These are phyloP conservation scores for Eleusine coracana DNA, from an alignment of 176 grass and related monocot genomes.

Conservation along the genomic window DNA sequence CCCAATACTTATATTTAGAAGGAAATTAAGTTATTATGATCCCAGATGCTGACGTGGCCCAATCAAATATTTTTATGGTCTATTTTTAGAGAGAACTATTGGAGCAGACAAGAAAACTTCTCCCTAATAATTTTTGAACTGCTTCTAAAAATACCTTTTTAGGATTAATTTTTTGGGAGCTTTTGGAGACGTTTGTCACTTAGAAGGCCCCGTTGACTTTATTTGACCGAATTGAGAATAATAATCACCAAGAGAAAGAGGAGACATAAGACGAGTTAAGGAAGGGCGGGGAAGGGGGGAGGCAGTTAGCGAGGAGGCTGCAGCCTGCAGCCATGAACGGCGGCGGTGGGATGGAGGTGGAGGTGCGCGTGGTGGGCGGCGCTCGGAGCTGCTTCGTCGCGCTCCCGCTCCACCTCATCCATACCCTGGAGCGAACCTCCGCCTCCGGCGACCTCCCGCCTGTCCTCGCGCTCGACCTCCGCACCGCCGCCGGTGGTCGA, in stretches of 20 bases:
- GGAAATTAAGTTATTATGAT: too few relatives aligned
- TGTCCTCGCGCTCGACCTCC: constrained; percentile 78
- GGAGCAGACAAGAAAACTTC: too few relatives aligned
- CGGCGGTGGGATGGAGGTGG: constrained; percentile 58
- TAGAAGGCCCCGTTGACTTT: neutral
- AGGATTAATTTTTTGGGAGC: too few relatives aligned
- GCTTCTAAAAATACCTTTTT: too few relatives aligned
- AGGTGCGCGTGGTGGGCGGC: constrained; percentile 66
- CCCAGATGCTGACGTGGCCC: too few relatives aligned
- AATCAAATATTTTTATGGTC: too few relatives aligned
- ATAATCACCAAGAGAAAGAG: neutral
- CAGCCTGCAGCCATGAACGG: constrained; percentile 32
- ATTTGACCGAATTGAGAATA: neutral
- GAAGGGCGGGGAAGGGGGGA: neutral
- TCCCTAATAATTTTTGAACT: too few relatives aligned
- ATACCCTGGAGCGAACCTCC: constrained; percentile 64
- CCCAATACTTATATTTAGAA: too few relatives aligned
- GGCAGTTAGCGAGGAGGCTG: constrained; percentile 13
- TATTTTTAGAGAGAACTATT: too few relatives aligned
- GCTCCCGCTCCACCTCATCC: constrained; percentile 81
- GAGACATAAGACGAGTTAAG: neutral
- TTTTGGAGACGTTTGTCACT: too few relatives aligned
- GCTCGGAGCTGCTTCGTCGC: constrained; percentile 88
- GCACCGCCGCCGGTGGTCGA: constrained; percentile 38
- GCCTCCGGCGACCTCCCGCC: constrained; percentile 64